Evolutionary conservation across 352 stramenopile genomes (phyloP), one percentile per base, ranked within the genome.

Genomic region (Globisporangium parvum): DNA sequence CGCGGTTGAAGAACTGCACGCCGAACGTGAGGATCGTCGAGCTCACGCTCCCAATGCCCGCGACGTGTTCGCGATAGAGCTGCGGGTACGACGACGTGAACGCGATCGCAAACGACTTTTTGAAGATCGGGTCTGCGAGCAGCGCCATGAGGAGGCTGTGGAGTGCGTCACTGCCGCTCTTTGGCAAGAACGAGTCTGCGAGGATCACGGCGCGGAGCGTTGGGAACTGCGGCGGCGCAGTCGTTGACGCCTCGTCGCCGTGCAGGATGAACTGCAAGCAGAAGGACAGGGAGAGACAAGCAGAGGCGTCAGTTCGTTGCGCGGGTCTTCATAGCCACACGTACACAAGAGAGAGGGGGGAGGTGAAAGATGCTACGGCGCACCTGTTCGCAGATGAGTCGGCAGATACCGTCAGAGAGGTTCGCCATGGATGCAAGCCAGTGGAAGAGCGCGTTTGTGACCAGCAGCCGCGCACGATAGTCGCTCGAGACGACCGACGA

Each of bases 1-100:
- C 88, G n/a, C 97, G 90, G 67, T 99, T 99, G 59, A 99, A 89
- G 59, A 99, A 99, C 70, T 99, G 97, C 6, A 99, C 97, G 35
- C 80, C 93, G 47, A 99, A 92, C 21, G 81, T 80, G 42, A 96
- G 68, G 58, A 95, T 95, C 24, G 88, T 98, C 52, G 97, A 96
- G 12, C 65, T 85, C 20, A 77, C 82, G 33, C 70, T 90, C 20
- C 84, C 84, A n/a, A 91, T 67, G 31, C 84, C 84, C 0, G 76
- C 65, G 2, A 80, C 75, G 51, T 87, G 89, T 51, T 93, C 81
- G 51, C 71, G 77, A 73, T 91, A 93, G 23, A 93, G 50, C 49
- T 85, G 76, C 24, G 77, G 82, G 71, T 99, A 99, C 1, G 91
- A 97, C 45, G 91, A 84, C 35, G 91, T 97, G 71, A 98, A 99